A percentile compares a stretch with the other conserved stretches of the same genome.
phyloP scores from a whole-genome alignment of 257 asterid species.

The Ballota nigra region DNA sequence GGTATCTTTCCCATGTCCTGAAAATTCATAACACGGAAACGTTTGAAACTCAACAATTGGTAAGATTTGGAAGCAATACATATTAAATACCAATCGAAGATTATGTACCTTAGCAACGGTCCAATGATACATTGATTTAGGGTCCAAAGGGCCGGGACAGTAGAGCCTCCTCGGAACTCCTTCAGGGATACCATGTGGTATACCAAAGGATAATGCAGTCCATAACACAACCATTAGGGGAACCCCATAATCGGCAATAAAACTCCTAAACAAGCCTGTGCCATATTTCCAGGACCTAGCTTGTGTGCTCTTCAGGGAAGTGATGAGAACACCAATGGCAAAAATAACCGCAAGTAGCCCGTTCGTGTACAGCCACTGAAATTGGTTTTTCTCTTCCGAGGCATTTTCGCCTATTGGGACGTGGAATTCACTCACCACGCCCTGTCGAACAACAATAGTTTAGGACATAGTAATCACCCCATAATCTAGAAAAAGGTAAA shows the following conservation, averaged over 20 bases:
- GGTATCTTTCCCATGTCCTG: conserved; percentile 91
- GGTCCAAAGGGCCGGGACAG: conserved; percentile 83
- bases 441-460: conserved; percentile 43
- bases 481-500: background rate
- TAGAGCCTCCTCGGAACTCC: conserved; percentile 87
- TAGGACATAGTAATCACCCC: background rate
- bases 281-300: conserved; percentile 97
- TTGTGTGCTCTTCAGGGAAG: conserved; percentile 67
- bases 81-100: background rate
- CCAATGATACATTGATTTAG: conserved; percentile 77
- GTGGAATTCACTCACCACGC: conserved; percentile 72
- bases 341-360: conserved; percentile 82
- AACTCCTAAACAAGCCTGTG: conserved; percentile 74
- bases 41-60: background rate
- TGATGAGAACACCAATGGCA: conserved; percentile 66
- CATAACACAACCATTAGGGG: conserved; percentile 78
- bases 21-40: conserved; percentile 15
- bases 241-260: conserved; percentile 93
- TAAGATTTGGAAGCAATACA: background rate
- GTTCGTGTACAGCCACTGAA: conserved; percentile 79
- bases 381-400: conserved; percentile 49
- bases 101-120: conserved; percentile 65
- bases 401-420: conserved; percentile 62
- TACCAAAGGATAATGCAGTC: conserved; percentile 65
- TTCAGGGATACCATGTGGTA: conserved; percentile 61